These are phyloP conservation scores for Flammula alnicola DNA, from an alignment of 1,284 basidiomycete species.

Conservation along the genomic window DNA sequence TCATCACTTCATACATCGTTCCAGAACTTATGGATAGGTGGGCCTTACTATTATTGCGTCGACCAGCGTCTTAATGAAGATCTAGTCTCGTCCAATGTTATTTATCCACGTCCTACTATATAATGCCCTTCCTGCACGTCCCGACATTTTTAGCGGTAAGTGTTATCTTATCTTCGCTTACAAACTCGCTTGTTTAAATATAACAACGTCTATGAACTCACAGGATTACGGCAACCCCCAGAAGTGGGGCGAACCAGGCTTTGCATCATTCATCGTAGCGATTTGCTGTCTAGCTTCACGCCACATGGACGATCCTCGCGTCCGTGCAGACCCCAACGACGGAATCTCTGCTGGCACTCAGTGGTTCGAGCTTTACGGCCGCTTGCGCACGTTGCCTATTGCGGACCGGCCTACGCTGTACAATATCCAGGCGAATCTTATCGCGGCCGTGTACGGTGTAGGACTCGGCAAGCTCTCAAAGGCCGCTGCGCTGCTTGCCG, in stretches of 20 bases:
- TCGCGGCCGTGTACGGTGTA: conserved; percentile 87
- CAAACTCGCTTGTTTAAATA: conserved; percentile 6
- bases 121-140: conserved; percentile 89
- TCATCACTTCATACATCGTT: conserved; percentile 75
- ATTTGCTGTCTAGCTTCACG: conserved; percentile 88
- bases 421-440: conserved; percentile 85
- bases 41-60: conserved; percentile 5
- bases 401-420: conserved; percentile 89
- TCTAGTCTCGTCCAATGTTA: conserved; percentile 77
- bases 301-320: conserved; percentile 88
- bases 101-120: conserved; percentile 88
- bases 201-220: conserved; percentile 11
- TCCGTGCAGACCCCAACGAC: conserved; percentile 78
- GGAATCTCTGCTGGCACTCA: conserved; percentile 86
- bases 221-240: conserved; percentile 90
- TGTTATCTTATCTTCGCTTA: conserved; percentile 22
- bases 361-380: conserved; percentile 87
- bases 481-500: conserved; percentile 82
- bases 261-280: conserved; percentile 88
- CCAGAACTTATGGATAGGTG: conserved; percentile 91
- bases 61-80: conserved; percentile 13
- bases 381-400: conserved; percentile 82
- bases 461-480: conserved; percentile 87
- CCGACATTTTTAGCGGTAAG: conserved; percentile 83
- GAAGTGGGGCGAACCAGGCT: conserved; percentile 93